These are phyloP conservation scores for Noccaea caerulescens DNA, from an alignment of 345 rosid genomes.

Conservation along the genomic window DNA sequence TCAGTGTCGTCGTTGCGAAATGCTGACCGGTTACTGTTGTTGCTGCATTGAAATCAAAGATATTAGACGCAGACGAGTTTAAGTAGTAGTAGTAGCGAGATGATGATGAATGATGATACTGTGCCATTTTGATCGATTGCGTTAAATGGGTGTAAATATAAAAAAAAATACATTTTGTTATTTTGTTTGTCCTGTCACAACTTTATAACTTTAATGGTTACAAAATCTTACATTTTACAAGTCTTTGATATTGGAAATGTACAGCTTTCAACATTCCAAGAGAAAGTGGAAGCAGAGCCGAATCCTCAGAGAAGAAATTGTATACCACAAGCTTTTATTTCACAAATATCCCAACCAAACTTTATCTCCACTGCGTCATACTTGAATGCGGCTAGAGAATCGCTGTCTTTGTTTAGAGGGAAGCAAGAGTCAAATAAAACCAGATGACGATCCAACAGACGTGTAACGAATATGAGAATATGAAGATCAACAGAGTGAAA, in stretches of 20 bases:
- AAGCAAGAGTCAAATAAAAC: slow-evolving; percentile 23
- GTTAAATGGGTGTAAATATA: too few relatives aligned
- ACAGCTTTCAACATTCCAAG: too few relatives aligned
- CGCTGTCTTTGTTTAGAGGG: background rate
- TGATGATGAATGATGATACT: too few relatives aligned
- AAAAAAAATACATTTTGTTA: too few relatives aligned
- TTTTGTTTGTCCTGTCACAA: too few relatives aligned
- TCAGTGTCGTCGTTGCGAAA: slow-evolving; percentile 13
- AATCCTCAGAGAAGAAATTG: background rate
- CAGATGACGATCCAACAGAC: slow-evolving; percentile 12
- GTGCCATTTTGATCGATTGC: too few relatives aligned
- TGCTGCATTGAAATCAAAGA: background rate
- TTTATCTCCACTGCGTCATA: slow-evolving; percentile 20
- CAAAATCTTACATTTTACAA: too few relatives aligned
- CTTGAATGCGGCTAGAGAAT: background rate
- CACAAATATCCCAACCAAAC: slow-evolving; percentile 19
- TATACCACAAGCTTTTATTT: slow-evolving; percentile 8
- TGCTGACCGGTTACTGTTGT: slow-evolving; percentile 8
- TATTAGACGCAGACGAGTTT: too few relatives aligned
- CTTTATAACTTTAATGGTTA: too few relatives aligned
- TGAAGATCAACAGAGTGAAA: background rate
- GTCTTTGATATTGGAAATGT: too few relatives aligned
- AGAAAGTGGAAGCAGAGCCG: too few relatives aligned
- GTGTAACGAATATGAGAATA: slow-evolving; percentile 1
- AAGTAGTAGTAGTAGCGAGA: too few relatives aligned